Percentiles rank a stretch among this genome's conserved stretches.
Evolutionary conservation across 2,329 filamentous ascomycete genomes (phyloP).

Genomic region (Monilinia fructigena): DNA sequence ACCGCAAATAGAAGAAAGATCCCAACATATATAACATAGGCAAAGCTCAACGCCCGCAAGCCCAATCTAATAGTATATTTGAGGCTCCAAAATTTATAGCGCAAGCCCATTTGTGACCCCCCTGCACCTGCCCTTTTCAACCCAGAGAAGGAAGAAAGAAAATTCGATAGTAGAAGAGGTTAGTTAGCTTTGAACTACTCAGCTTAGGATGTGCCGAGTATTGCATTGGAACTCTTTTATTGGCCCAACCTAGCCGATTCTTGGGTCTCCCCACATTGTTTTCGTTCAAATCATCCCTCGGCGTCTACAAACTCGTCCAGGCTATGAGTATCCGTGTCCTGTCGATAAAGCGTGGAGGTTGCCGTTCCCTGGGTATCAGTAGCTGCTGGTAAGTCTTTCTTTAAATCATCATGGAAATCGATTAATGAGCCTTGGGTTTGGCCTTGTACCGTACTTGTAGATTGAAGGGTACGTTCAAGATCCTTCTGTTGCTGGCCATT

Average conservation of each 20-base stretch:
- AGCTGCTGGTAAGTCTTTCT: conserved; percentile 47
- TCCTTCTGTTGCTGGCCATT: conserved; percentile 35
- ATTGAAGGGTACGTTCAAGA: conserved; percentile 34
- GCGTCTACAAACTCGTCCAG: conserved; percentile 42
- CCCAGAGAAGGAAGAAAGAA: background rate
- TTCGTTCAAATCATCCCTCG: conserved; percentile 29
- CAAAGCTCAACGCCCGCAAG: conserved; percentile 18
- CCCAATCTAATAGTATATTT: conserved; percentile 20
- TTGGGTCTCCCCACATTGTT: background rate
- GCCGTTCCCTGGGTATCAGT: conserved; percentile 11
- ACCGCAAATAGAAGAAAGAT: conserved; percentile 3
- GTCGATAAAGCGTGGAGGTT: conserved; percentile 28
- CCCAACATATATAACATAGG: conserved; percentile 16
- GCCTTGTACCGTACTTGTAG: conserved; percentile 30
- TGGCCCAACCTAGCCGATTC: background rate
- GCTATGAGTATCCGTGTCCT: conserved; percentile 38
- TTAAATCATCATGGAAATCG: conserved; percentile 56
- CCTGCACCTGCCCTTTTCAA: background rate
- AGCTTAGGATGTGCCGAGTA: background rate
- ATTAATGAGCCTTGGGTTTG: conserved; percentile 39
- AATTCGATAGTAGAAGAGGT: background rate
- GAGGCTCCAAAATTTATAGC: conserved; percentile 1
- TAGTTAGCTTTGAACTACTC: background rate
- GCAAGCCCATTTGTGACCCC: background rate
- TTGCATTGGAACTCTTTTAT: background rate